A percentile compares a stretch with the other conserved stretches of the same genome.
These are phyloP conservation scores for Cystofilobasidium ferigula DNA, from an alignment of 768 basidiomycete species.

Conservation along the genomic window DNA sequence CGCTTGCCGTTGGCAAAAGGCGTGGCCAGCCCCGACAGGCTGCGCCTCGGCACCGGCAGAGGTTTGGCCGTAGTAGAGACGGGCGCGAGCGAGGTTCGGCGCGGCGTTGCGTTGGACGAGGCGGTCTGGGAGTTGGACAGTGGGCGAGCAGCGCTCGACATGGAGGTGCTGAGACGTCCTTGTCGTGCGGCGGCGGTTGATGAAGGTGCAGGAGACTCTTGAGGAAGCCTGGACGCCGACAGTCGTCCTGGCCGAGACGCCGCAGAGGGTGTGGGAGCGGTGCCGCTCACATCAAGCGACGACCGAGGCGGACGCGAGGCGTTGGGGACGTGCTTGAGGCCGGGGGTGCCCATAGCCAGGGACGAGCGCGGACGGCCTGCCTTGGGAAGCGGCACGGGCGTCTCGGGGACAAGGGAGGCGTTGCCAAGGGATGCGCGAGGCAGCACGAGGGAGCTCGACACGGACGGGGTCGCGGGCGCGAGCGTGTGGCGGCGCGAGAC, in stretches of 20 bases:
- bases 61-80: no score
- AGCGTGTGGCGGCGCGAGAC: not conserved
- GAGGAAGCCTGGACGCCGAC: no score
- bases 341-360: conserved; percentile 28
- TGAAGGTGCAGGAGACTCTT: no score
- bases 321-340: not conserved
- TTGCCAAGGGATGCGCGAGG: not conserved
- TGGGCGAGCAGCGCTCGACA: not conserved
- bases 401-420: not conserved
- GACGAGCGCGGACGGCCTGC: conserved; percentile 28
- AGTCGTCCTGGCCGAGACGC: no score
- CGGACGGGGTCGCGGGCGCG: conserved; percentile 12
- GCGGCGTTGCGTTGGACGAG: not conserved
- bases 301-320: not conserved
- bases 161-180: not conserved
- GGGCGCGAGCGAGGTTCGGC: not conserved
- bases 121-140: not conserved
- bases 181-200: no score
- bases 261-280: no score
- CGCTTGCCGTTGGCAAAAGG: no score
- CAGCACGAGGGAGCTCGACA: conserved; percentile 8
- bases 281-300: not conserved
- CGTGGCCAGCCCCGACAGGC: no score
- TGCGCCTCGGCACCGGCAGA: no score
- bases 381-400: conserved; percentile 2